A percentile compares a stretch with the other conserved stretches of the same genome.
Evolutionary conservation across 2,329 filamentous ascomycete genomes (phyloP).

Genomic region (Alternaria sp.): DNA sequence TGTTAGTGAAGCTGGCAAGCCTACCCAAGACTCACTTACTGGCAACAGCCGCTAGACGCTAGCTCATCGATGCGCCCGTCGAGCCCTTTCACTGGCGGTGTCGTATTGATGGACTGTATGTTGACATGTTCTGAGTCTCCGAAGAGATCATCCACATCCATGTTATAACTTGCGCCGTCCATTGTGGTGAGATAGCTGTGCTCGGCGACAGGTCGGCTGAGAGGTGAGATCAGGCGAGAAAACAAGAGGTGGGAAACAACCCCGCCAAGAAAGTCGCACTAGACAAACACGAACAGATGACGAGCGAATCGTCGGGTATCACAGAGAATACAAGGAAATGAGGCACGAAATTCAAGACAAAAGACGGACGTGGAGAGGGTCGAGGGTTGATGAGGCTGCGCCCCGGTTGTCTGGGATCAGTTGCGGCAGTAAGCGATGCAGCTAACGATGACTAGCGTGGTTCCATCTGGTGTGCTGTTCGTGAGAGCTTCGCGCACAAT

Average conservation of each 20-base stretch:
- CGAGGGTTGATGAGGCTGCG: slow-evolving; percentile 14
- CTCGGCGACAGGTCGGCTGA: neutral
- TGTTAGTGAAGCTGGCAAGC: slow-evolving; percentile 2
- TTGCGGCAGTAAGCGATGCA: slow-evolving; percentile 14
- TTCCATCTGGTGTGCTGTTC: slow-evolving; percentile 22
- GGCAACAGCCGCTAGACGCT: slow-evolving; percentile 76
- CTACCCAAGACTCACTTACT: slow-evolving; percentile 63
- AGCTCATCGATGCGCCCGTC: slow-evolving; percentile 78
- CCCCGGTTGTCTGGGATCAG: slow-evolving; percentile 12
- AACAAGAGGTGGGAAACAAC: neutral
- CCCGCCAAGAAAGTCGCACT: neutral
- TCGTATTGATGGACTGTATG: slow-evolving; percentile 61
- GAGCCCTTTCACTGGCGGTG: slow-evolving; percentile 69
- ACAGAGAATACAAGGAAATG: slow-evolving; percentile 13
- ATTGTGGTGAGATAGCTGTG: slow-evolving; percentile 53
- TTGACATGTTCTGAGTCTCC: slow-evolving; percentile 63
- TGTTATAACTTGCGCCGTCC: slow-evolving; percentile 51
- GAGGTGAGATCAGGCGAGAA: neutral
- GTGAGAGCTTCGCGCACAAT: slow-evolving; percentile 26
- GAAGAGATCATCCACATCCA: slow-evolving; percentile 55
- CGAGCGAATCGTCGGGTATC: slow-evolving; percentile 27
- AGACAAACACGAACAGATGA: slow-evolving; percentile 1
- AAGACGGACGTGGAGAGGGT: slow-evolving; percentile 9
- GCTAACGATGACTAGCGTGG: slow-evolving; percentile 15
- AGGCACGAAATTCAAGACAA: neutral